Percentiles rank a stretch among this genome's conserved stretches.
Conservation (phyloP, 257 asterid genomes). For the Scutellaria minor region DNA sequence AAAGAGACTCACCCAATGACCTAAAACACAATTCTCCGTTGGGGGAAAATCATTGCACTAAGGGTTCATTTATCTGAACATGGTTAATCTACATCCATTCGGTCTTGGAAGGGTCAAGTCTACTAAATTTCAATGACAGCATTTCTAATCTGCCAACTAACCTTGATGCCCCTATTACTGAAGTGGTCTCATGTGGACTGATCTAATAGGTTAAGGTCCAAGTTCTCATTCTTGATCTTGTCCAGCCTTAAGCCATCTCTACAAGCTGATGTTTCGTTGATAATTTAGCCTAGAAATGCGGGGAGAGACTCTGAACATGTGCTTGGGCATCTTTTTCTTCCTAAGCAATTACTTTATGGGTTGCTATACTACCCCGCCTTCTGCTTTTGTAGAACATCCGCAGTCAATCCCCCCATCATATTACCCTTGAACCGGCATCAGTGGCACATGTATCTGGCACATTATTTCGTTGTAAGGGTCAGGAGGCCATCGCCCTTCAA, state of each 20-base stretch:
- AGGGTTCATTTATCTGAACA: no score
- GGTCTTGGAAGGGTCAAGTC: background rate
- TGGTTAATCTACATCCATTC: no score
- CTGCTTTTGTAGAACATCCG: background rate
- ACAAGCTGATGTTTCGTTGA: background rate
- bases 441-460: no score
- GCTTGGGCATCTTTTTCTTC: background rate
- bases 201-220: background rate
- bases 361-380: conserved; percentile 1
- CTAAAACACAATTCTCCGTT: no score
- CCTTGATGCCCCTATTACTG: background rate
- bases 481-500: no score
- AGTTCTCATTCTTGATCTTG: background rate
- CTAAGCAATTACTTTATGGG: background rate
- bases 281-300: background rate
- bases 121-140: background rate
- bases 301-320: background rate
- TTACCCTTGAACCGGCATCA: no score
- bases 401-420: background rate
- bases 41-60: no score
- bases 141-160: background rate
- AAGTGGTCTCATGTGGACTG: background rate
- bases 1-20: no score
- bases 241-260: background rate
- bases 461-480: no score